Evolutionary conservation across 306 rosid genomes (phyloP), one percentile per base, ranked within the genome.

Genomic region (Vachellia pachyceras): DNA sequence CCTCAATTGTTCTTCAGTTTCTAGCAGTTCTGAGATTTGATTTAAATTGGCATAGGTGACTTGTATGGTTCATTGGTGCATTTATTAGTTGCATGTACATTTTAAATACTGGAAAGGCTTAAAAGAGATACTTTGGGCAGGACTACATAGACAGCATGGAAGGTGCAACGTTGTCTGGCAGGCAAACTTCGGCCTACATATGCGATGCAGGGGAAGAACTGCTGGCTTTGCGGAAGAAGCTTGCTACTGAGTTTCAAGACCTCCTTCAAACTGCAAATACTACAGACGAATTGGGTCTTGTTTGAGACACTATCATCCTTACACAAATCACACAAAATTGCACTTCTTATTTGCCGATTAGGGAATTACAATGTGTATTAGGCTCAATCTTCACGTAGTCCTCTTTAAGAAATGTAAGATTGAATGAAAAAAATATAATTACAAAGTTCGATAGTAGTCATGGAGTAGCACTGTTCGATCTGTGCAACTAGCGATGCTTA

Each of bases 141-240:
- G 99, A 95, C 87, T 95, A 95, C 88, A 93, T 93, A 85, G 99
- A 95, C 84, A 95, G 99, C 88, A 95, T 95, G 98, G 98, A 95
- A 90, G 99, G 99, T 23, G 99, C 99, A 86, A 95, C 99, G 40
- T 85, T 95, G 82, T 93, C 99, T 0, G 98, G 99, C 18, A 89
- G 99, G 79, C 98, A 90, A 88, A 88, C 99, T 45, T 90, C 97
- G 14, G 91, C 99, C 3, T 95, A 83, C 79, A 89, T 95, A 79
- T 95, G 98, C 49, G 83, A 91, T 75, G 96, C 93, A 0, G 99
- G 98, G 65, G 99, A 95, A 85, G 91, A 85, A 37, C 82, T 95
- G 85, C 87, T 89, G 77, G 89, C 81, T 29, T 78, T 95, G 86
- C 90, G 90, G 77, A 92, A 95, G 82, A 85, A 89, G 85, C 84